Evolutionary conservation across 2,329 filamentous ascomycete genomes (phyloP), one percentile per base, ranked within the genome.

Genomic region (Claviceps purpurea): DNA sequence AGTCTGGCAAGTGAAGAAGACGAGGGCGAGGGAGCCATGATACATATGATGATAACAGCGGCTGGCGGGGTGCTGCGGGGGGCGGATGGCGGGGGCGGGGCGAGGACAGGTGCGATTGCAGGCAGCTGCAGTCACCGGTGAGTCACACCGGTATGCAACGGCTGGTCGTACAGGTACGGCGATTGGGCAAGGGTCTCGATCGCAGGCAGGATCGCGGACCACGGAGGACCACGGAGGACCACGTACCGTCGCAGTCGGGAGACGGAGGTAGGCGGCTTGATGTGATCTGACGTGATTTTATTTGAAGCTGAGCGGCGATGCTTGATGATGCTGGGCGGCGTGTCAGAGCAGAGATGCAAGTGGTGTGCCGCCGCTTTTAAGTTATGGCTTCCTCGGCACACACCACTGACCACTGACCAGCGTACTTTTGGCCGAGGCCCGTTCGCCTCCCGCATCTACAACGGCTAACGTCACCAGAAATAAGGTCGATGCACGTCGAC

Each of bases 1-100:
- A 84, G 69, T 67, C 79, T 72, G 60, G 73, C 70, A 56, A 76
- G 71, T 54, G 72, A 70, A 53, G 73, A 68, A 55, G 73, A 69
- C 50, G 60, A 58, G 46, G 54, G 41, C 39, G 57, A 61, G 43
- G 54, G 51, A 53, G 55, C 51, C 54, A 58, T 57, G 52, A 22
- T 11, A 30, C 2, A 8, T 26, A 44, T 16, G 20, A 44, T 44
- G 42, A 13, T 4, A 26, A 44, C 42, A 49, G 45, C 52, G 52
- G 50, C 46, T 51, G 50, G 43, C 26, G 43, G 47, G 41, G 37
- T 53, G 16, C 26, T 46, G 50, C 16, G n/a, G 49, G 22, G 46
- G 40, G 22, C 39, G 39, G 16, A 16, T 16, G 39, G 14, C 41
- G 20, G 11, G 11, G 41, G 41, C 11, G 42, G 22, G 13, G 42